Conservation (phyloP, 1,284 basidiomycete species). For the Phylloboletellus chloephorus region DNA sequence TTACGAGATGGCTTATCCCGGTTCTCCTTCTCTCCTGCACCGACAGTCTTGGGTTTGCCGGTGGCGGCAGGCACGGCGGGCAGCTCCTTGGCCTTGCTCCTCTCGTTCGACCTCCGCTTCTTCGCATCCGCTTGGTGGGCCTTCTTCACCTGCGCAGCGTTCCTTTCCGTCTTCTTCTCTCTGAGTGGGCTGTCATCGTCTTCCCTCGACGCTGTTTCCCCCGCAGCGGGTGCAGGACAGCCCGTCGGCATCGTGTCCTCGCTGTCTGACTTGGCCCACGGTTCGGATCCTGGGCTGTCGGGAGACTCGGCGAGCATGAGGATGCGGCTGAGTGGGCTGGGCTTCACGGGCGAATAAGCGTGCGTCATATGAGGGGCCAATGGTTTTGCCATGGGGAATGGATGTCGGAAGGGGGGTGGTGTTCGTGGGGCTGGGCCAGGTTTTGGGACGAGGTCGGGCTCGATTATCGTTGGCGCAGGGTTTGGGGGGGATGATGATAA, state of each 20-base stretch:
- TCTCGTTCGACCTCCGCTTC: constrained; percentile 37
- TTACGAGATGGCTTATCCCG: constrained; percentile 25
- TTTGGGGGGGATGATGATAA: neutral
- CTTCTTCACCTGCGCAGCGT: constrained; percentile 18
- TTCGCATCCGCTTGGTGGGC: constrained; percentile 25
- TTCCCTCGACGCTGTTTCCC: neutral
- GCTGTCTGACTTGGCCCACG: neutral
- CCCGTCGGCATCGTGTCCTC: constrained; percentile 9
- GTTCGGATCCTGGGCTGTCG: constrained; percentile 34
- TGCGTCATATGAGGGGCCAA: constrained; percentile 63
- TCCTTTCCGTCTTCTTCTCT: constrained; percentile 38
- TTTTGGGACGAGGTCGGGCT: constrained; percentile 14
- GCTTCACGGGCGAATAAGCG: constrained; percentile 71
- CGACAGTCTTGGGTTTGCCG: constrained; percentile 24
- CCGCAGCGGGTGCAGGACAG: neutral
- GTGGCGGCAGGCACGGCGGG: constrained; percentile 6
- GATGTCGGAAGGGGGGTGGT: constrained; percentile 30
- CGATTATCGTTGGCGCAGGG: constrained; percentile 17
- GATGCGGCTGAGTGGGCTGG: constrained; percentile 71
- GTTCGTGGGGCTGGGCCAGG: constrained; percentile 23
- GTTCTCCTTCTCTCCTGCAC: constrained; percentile 33
- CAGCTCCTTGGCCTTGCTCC: constrained; percentile 35
- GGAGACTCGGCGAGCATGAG: constrained; percentile 64
- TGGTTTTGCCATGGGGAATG: constrained; percentile 67
- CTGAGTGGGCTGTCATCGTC: constrained; percentile 37